Evolutionary conservation across 768 basidiomycete genomes (phyloP), one percentile per base, ranked within the genome.

Genomic region (Gloeophyllum trabeum): DNA sequence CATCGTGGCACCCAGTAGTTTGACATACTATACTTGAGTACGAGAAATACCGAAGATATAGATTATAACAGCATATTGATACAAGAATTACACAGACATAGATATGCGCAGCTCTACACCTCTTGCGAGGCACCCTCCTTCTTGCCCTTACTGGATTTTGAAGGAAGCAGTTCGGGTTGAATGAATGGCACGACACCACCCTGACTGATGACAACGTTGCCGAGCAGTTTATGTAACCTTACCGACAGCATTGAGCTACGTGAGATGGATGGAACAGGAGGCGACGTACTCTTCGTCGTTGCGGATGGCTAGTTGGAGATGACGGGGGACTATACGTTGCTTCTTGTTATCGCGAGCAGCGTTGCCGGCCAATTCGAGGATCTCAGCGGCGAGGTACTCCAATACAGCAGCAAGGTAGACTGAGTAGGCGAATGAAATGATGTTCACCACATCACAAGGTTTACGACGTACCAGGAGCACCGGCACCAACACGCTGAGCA

Each of bases 391-490:
- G 26, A 92, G 73, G 60, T 92, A 91, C 61, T 91, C 89, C 21
- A 91, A 71, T 42, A 90, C 87, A 40, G 84, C 84, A 44, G 86
- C 79, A 44, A 88, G 75, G 62, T 87, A 89, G 39, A 88, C 88
- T 81, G 43, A 16, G 13, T 1, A 22, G 4, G 14, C 4, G 14
- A 18, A 39, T 6, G 20, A 19, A 13, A 25, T 22, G 25, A 2
- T 21, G n/a, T 10, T 2, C 24, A 18, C 24, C 12, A 5, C 16
- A 37, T 19, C 4, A 7, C 1, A 3, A 4, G 26, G 6, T 6
- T 24, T 21, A 14, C 5, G 24, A 61, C 67, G 26, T 51, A 78
- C 78, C 76, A 46, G 83, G 76, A 20, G 82, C 79, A 55, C 73
- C 77, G 40, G 75, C 70, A 56, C 76, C 80, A 46, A 87, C 69